These are phyloP conservation scores for Sugiyamaella marilandica DNA, from an alignment of 805 yeast genomes.

Conservation along the genomic window DNA sequence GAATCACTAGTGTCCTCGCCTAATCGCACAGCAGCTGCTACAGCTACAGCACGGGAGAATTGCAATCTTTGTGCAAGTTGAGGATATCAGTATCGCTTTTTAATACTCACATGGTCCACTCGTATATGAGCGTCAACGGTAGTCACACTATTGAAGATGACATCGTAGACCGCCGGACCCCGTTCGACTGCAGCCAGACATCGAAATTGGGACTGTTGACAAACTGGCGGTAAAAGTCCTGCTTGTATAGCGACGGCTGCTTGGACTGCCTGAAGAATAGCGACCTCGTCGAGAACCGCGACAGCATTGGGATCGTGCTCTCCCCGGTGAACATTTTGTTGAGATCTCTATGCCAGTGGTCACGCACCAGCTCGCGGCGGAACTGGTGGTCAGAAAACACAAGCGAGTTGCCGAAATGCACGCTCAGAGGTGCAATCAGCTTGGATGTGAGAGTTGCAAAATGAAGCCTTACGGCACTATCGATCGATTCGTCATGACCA, in stretches of 20 bases:
- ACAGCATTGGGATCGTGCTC: background rate
- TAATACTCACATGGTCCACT: too few species aligned
- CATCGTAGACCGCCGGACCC: background rate
- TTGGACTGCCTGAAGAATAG: background rate
- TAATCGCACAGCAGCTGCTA: too few species aligned
- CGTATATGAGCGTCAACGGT: too few species aligned
- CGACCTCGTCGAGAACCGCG: background rate
- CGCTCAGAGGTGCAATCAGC: constrained; percentile 19
- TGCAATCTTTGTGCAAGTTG: too few species aligned
- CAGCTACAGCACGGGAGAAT: too few species aligned
- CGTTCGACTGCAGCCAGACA: constrained; percentile 34
- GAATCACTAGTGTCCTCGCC: too few species aligned
- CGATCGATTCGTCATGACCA: constrained; percentile 4
- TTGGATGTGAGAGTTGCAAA: constrained; percentile 21
- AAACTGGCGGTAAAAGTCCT: constrained; percentile 15
- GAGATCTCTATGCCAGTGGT: background rate
- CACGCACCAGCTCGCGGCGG: constrained; percentile 7
- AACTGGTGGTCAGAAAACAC: constrained; percentile 14
- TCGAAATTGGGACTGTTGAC: constrained; percentile 7
- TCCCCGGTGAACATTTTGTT: constrained; percentile 1
- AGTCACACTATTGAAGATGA: background rate
- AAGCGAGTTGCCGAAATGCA: constrained; percentile 11
- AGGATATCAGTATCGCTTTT: too few species aligned
- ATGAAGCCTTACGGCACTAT: constrained; percentile 17
- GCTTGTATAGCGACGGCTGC: constrained; percentile 1